Percentiles rank a stretch among this genome's conserved stretches.
These are phyloP conservation scores for Omphalotus olearius DNA, from an alignment of 1,284 basidiomycete genomes.

Conservation along the genomic window DNA sequence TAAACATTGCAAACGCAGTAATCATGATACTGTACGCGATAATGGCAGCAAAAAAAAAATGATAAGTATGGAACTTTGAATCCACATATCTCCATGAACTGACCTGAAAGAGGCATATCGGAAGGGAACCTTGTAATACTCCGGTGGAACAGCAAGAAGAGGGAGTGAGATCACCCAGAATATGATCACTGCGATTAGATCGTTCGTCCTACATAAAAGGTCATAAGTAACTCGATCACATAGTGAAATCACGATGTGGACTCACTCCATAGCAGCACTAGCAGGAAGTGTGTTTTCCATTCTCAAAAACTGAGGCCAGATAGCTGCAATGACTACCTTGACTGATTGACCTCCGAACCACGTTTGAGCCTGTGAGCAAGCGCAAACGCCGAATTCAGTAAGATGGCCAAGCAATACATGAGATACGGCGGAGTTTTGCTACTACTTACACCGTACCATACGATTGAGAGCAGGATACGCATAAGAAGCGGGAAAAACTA, in stretches of 20 bases:
- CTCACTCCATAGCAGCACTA: conserved; percentile 1
- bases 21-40: not conserved
- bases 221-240: not conserved
- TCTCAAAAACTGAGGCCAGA: not conserved
- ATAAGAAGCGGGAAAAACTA: conserved; percentile 5
- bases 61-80: no score
- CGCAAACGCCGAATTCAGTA: no score
- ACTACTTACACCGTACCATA: conserved; percentile 1
- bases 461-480: not conserved
- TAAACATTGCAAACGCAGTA: not conserved
- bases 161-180: conserved; percentile 1
- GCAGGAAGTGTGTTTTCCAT: conserved; percentile 1
- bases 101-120: not conserved
- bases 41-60: no score
- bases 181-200: not conserved
- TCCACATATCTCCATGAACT: no score
- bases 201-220: not conserved
- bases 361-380: not conserved
- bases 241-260: not conserved
- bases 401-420: no score
- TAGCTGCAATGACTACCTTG: not conserved
- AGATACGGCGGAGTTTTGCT: not conserved
- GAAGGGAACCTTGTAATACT: conserved; percentile 1
- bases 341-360: conserved; percentile 1
- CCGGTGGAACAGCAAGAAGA: not conserved